Base-by-base conservation (phyloP, 306 rosid genomes). In the Ammopiptanthus mongolicus region DNA sequence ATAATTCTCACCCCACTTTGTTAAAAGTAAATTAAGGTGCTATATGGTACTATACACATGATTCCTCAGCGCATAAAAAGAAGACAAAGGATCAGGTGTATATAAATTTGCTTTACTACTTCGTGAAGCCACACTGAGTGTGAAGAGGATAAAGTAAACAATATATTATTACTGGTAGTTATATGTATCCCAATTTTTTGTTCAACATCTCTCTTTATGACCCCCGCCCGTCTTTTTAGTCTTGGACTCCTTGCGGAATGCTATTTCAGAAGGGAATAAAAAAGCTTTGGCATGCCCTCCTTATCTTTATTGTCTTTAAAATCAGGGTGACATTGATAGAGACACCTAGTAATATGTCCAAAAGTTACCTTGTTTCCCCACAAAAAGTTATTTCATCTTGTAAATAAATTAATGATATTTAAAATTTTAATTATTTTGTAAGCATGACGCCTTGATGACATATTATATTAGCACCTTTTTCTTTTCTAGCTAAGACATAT, bases 381-480 rank as follows among this genome's bases (percentile, higher is more conserved):
- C 60, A 80, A 80, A 81, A 71, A 52, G 79, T 71, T 82, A 5
- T 70, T 80, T 80, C 42, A 67, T 67, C 47, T 73, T 74, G 39
- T 37, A 4, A 75, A 72, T 71, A 42, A 46, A 29, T 59, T 42
- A 51, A 3, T 25, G 11, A 13, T 65, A 33, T 53, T 29, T 44
- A 1, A 41, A 56, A 44, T 9, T 6, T 33, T 42, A 57, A 46
- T 71, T 73, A 39, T 75, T 69, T 59, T 59, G 81, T 52, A 69
- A 78, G 80, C 90, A 69, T 86, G 89, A 89, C 79, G 69, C 71
- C 75, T 65, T 4, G 44, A 67, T 90, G 92, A 84, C 84, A 71
- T 71, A 69, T 53, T 51, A 71, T 71, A 69, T 53, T 51, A n/a
- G 50, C 53, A 4, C 51, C 51, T 42, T 52, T 31, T 66, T 28